Conservation (phyloP, 192 early-diverging fungal species). For the Coemansia sp. region DNA sequence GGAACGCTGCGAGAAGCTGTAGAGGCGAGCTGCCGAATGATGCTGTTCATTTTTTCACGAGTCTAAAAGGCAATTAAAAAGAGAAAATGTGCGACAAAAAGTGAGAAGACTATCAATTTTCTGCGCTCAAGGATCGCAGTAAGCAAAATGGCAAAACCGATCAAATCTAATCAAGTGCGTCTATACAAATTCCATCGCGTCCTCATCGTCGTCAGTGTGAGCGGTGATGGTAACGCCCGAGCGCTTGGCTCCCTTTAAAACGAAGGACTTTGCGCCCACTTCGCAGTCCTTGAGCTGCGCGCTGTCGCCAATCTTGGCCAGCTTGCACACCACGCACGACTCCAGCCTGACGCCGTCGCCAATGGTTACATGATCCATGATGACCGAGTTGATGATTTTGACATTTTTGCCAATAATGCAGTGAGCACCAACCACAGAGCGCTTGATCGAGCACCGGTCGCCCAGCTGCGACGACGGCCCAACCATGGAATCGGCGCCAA, state of each 20-base stretch:
- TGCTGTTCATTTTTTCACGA: constrained; percentile 20
- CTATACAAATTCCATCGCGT: constrained; percentile 23
- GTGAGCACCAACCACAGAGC: constrained; percentile 91
- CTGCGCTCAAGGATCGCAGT: background rate
- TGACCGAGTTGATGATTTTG: constrained; percentile 92
- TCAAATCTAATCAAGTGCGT: background rate
- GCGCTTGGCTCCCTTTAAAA: constrained; percentile 22
- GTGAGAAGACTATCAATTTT: constrained; percentile 4
- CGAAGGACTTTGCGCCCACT: constrained; percentile 29
- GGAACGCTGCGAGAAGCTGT: constrained; percentile 12
- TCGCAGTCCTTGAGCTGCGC: constrained; percentile 88
- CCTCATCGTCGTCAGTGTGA: constrained; percentile 27
- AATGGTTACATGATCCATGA: constrained; percentile 94
- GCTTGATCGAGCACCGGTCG: constrained; percentile 92
- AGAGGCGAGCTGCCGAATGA: constrained; percentile 23
- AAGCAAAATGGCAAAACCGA: background rate
- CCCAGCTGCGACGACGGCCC: constrained; percentile 89
- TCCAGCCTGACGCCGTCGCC: constrained; percentile 94
- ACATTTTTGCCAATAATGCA: constrained; percentile 95
- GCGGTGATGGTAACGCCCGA: constrained; percentile 28
- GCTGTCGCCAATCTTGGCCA: constrained; percentile 76
- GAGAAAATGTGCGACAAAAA: background rate
- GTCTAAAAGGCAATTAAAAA: too few species aligned
- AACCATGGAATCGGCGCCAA: constrained; percentile 88
- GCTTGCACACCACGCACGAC: constrained; percentile 82